Conservation (phyloP, 495 filamentous ascomycete species). For the Lasiosphaeris hirsuta region DNA sequence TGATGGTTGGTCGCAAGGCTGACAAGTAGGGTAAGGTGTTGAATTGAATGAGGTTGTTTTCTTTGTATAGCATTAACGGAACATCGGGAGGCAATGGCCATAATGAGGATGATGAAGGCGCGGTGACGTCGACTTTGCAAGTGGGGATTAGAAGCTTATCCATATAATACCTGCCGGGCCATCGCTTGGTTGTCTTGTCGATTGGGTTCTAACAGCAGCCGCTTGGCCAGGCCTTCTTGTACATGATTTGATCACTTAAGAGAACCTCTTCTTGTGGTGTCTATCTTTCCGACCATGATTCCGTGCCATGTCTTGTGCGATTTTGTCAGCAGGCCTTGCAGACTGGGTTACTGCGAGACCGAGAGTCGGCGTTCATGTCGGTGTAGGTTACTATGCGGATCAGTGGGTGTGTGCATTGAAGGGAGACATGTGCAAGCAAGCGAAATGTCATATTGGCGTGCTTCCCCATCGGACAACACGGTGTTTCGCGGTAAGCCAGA, state of each 20-base stretch:
- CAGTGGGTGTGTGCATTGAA: no score
- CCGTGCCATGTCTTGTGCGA: not conserved
- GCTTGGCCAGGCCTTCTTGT: not conserved
- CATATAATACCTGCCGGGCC: constrained; percentile 17
- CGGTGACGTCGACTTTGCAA: not conserved
- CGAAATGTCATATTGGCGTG: not conserved
- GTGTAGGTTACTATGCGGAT: no score
- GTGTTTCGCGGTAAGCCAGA: not conserved
- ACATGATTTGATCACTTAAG: not conserved
- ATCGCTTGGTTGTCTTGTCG: not conserved
- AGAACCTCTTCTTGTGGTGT: no score
- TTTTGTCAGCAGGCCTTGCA: no score
- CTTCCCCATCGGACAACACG: not conserved
- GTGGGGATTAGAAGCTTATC: constrained; percentile 11
- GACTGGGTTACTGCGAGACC: no score
- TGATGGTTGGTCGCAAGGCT: constrained; percentile 97
- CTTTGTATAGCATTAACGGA: constrained; percentile 19
- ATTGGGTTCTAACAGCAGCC: constrained; percentile 16
- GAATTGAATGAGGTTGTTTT: constrained; percentile 1
- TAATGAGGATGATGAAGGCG: constrained; percentile 24
- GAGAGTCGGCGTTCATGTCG: no score
- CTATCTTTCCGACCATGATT: not conserved
- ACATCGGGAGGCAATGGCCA: constrained; percentile 15
- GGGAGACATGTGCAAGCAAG: not conserved
- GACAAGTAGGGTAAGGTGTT: constrained; percentile 25